phyloP scores from a whole-genome alignment of 2,329 filamentous ascomycete species.

The Fusarium buxicola region DNA sequence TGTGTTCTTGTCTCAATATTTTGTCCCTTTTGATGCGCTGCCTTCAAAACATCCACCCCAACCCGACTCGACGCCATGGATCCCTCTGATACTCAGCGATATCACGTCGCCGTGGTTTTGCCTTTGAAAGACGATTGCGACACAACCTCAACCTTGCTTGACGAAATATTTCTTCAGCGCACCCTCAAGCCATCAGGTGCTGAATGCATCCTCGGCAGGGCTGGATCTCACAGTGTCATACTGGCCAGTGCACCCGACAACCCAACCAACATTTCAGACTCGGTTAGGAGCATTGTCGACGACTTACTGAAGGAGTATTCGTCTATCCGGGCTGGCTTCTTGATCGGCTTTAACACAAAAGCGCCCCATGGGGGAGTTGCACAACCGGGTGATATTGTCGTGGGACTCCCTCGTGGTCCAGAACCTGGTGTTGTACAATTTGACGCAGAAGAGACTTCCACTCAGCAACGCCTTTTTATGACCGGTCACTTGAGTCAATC shows the following conservation, averaged over 20 bases:
- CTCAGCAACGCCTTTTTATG: rapidly evolving
- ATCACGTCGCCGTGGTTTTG: not conserved
- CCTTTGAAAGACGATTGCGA: not conserved
- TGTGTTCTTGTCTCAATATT: too few species aligned
- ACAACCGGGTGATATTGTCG: not conserved
- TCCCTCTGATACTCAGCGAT: rapidly evolving
- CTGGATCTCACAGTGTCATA: not conserved
- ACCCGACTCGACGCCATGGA: not conserved
- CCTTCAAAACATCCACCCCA: too few species aligned
- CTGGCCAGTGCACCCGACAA: rapidly evolving
- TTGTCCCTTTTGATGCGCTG: too few species aligned
- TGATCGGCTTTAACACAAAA: not conserved
- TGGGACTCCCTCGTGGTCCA: rapidly evolving
- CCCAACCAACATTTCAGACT: rapidly evolving
- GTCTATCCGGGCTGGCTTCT: not conserved
- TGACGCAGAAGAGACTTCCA: rapidly evolving
- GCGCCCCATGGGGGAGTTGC: not conserved
- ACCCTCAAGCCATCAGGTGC: not conserved
- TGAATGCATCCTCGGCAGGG: not conserved
- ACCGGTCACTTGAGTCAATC: not conserved
- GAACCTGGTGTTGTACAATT: slow-evolving; percentile 4
- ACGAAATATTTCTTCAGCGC: rapidly evolving
- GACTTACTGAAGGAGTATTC: not conserved
- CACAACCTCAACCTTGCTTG: not conserved
- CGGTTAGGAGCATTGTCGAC: not conserved